Evolutionary conservation across 257 asterid genomes (phyloP), one percentile per base, ranked within the genome.

Genomic region (Ehretia macrophylla): DNA sequence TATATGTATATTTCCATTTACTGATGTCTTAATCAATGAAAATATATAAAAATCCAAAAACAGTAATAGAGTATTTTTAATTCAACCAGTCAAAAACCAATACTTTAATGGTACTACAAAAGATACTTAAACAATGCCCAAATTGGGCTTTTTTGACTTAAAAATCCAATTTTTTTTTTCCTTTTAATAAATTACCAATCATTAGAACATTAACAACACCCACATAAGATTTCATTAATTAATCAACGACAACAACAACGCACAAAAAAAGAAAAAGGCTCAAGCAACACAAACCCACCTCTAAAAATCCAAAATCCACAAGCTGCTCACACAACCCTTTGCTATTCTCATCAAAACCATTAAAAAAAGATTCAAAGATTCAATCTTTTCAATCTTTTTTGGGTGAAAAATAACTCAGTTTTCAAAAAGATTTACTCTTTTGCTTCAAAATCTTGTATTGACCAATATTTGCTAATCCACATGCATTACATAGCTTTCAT

Each of bases 131-230:
- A 57, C 64, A 71, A 63, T 64, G 68, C 47, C 58, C 84, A 78
- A 85, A 62, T 79, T 73, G 78, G 67, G 66, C 69, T 77, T 76
- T n/a, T 65, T 68, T 72, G 63, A 64, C 58, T 68, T 60, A 62
- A 74, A 78, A 59, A 63, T 50, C 46, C 67, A 47, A 77, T 59
- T 72, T 70, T 79, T 68, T 48, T 57, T n/a, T n/a, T n/a, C n/a
- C n/a, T n/a, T n/a, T n/a, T n/a, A n/a, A 64, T 59, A 52, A 72
- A 81, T 72, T 73, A 37, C 50, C 84, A 85, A 85, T 88, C 84
- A 83, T 88, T 80, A 77, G 86, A 63, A 72, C 72, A 66, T 58
- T 71, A 79, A 70, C 68, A 42, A n/a, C n/a, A n/a, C n/a, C 89
- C 86, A 73, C 74, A 62, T 75, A 73, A 78, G 74, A 72, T 70